Base-by-base conservation (phyloP, 2,329 filamentous ascomycete species). In the Apiospora saccharicola region DNA sequence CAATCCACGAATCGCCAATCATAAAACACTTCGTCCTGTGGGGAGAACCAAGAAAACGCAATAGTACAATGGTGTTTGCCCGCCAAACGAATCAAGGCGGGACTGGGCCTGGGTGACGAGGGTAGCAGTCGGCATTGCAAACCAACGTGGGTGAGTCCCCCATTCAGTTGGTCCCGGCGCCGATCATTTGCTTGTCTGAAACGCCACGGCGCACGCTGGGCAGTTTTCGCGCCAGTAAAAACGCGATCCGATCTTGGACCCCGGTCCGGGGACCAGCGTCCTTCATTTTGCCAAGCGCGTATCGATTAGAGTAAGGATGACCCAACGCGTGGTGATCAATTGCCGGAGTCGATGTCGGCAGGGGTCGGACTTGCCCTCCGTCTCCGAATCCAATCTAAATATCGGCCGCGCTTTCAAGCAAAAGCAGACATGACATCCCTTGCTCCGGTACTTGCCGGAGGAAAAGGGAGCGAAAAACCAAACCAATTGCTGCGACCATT, bases 101-200 rank as follows among this genome's bases (percentile, higher is more conserved):
- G 26, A 30, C 8, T 22, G 53, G 16, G 26, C 16, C 3, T 22
- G 53, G 53, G n/a, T 61, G 53, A 61, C 53, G 30, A 37, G 30
- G 53, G 53, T 61, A n/a, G 30, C 34, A 14, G 6, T 41, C 34
- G 34, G 57, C 34, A 37, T 8, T 4, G 41, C 4, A 64, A 7
- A 22, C 57, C 34, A 30, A 4, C 26, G 57, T 19, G 57, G 10
- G 57, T 34, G 22, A 12, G 7, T 12, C 3, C 13, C 57, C 19
- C 57, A 41, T 41, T 64, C 19, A 1, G 57, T 41, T 34, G 34
- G 57, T 41, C 34, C 24, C 57, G 30, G 57, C 57, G 57, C 19
- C 34, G 57, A 64, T 64, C 57, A 12, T 64, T 41, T 64, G 30
- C 57, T 64, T n/a, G 34, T 64, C 57, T 64, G 57, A 64, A 64